Evolutionary conservation across 2,329 filamentous ascomycete genomes (phyloP), one percentile per base, ranked within the genome.

Genomic region (Hypoxylon sp.): DNA sequence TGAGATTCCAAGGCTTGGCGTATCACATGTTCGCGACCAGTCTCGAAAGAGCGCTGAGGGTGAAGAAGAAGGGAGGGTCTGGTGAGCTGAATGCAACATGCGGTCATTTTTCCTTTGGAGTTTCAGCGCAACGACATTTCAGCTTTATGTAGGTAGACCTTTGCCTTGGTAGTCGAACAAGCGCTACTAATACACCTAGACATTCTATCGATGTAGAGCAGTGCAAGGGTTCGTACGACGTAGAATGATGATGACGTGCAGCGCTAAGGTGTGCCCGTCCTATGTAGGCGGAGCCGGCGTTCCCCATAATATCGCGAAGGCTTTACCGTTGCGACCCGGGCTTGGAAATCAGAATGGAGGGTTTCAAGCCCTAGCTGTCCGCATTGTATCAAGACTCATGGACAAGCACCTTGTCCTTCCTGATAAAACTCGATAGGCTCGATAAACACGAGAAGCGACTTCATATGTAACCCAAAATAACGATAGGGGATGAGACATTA

Each of bases 1-100:
- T 69, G 30, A 63, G 61, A 63, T 61, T 41, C 30, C 39, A 26
- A 37, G 56, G 17, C 67, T 69, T 69, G 67, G 67, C 67, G 63
- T 37, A 61, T 69, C 67, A 69, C 67, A 69, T 69, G 67, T 55
- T 59, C 24, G 24, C 22, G 39, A 57, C 47, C 56, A 58, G 53
- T 44, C 53, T 47, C 24, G 43, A 57, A 62, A 51, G 41, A 54
- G 19, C 56, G 56, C 17, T 47, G 56, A 59, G 44, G 48, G 32
- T 8, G n/a, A 20, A 43, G 17, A 39, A 47, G 41, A 65, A 53
- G 43, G 62, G 59, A 47, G 58, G 67, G 64, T 67, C 58, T 61
- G 61, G 53, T 67, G 67, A 67, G 64, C 62, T 63, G 44, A 53
- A 54, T 59, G 61, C 60, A 22, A 62, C 50, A 57, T 43, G 53